A percentile compares a stretch with the other conserved stretches of the same genome.
phyloP scores from a whole-genome alignment of 2,329 filamentous ascomycete species.

The Cephalotrichum gorgonifer region DNA sequence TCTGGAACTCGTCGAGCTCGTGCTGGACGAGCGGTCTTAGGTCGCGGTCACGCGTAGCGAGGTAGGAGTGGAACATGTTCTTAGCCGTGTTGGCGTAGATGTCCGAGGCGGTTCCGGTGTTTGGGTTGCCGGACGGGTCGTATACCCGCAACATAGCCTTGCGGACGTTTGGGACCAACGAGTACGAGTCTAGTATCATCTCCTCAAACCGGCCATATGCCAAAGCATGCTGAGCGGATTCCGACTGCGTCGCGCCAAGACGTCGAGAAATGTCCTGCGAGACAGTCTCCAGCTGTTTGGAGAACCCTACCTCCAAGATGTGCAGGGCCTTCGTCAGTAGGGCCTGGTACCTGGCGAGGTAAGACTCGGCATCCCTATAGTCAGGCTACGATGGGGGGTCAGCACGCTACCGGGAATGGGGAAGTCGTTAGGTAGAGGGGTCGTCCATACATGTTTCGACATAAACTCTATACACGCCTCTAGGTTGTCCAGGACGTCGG shows the following conservation, averaged over 20 bases:
- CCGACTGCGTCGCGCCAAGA: constrained; percentile 43
- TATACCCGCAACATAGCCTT: constrained; percentile 40
- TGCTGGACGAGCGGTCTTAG: constrained; percentile 41
- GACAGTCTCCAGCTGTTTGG: constrained; percentile 38
- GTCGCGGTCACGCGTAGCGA: constrained; percentile 41
- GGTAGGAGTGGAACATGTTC: constrained; percentile 44
- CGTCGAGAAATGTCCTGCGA: constrained; percentile 45
- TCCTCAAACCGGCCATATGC: constrained; percentile 51
- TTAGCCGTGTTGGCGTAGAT: constrained; percentile 43
- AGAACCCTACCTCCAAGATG: constrained; percentile 48
- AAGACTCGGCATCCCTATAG: constrained; percentile 80
- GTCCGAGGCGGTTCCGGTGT: constrained; percentile 31
- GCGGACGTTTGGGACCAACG: constrained; percentile 45
- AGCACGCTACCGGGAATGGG: constrained; percentile 3
- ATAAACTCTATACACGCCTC: constrained; percentile 92
- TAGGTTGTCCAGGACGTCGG: constrained; percentile 76
- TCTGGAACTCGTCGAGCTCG: constrained; percentile 43
- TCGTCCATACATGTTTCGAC: constrained; percentile 62
- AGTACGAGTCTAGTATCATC: constrained; percentile 45
- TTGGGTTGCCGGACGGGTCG: constrained; percentile 36
- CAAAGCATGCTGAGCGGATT: constrained; percentile 48
- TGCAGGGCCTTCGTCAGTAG: constrained; percentile 60
- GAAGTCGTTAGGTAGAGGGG: background rate
- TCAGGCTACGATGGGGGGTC: constrained; percentile 42
- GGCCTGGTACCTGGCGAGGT: constrained; percentile 77